phyloP scores from a whole-genome alignment of 495 filamentous ascomycete species.

The Neurospora africana region DNA sequence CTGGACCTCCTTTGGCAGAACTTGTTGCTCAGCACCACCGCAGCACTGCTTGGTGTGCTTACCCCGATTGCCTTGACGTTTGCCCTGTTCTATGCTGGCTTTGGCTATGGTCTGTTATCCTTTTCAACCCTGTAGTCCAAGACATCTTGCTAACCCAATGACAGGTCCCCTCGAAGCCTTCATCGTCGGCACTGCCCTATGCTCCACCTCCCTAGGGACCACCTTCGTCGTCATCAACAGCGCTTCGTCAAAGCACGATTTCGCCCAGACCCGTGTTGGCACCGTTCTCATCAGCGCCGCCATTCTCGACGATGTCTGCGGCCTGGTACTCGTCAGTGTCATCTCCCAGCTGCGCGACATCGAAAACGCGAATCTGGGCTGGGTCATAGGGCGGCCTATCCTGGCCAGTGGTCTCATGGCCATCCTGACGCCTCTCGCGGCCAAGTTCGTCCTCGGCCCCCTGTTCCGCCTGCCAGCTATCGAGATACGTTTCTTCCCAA shows the following conservation, averaged over 20 bases:
- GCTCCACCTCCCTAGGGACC: slow-evolving; percentile 66
- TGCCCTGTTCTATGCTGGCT: slow-evolving; percentile 30
- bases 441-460: slow-evolving; percentile 6
- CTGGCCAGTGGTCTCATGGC: slow-evolving; percentile 16
- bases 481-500: not conserved
- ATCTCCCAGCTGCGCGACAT: slow-evolving; percentile 36
- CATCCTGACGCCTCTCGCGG: slow-evolving; percentile 14
- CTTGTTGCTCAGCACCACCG: slow-evolving; percentile 44
- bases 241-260: slow-evolving; percentile 27
- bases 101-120: slow-evolving; percentile 10
- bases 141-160: too few species aligned
- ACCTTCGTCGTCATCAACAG: slow-evolving; percentile 64
- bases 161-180: slow-evolving; percentile 51
- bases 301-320: slow-evolving; percentile 76
- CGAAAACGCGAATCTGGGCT: slow-evolving; percentile 8
- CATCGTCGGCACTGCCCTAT: slow-evolving; percentile 65
- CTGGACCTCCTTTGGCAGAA: slow-evolving; percentile 49
- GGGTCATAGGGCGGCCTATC: slow-evolving; percentile 20
- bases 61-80: slow-evolving; percentile 62
- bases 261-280: slow-evolving; percentile 53
- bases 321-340: slow-evolving; percentile 68
- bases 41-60: slow-evolving; percentile 55
- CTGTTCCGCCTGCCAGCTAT: slow-evolving; percentile 7
- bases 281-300: slow-evolving; percentile 61
- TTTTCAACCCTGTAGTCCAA: not conserved